phyloP scores from a whole-genome alignment of 2,329 filamentous ascomycete species.

The Penicillium olsonii region DNA sequence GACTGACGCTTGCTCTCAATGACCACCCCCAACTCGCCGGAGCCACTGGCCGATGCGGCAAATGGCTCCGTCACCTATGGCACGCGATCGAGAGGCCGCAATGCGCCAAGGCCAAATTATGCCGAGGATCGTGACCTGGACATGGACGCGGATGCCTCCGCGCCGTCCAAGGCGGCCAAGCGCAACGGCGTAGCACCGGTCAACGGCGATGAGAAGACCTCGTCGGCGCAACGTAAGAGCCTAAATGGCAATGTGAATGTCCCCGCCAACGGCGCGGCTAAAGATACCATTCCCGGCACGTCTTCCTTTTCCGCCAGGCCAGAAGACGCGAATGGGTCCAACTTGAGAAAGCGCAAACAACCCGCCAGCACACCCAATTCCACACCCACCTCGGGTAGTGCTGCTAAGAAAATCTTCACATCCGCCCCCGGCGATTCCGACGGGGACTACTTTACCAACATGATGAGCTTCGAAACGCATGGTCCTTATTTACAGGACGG shows the following conservation, averaged over 20 bases:
- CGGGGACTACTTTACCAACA: slow-evolving; percentile 66
- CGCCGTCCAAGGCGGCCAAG: slow-evolving; percentile 37
- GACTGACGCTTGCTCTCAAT: slow-evolving; percentile 44
- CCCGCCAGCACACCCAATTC: slow-evolving; percentile 46
- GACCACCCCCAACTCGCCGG: slow-evolving; percentile 47
- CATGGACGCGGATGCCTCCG: slow-evolving; percentile 77
- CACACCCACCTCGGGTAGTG: slow-evolving; percentile 31
- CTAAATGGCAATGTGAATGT: slow-evolving; percentile 16
- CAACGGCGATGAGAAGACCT: slow-evolving; percentile 42
- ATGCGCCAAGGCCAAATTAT: slow-evolving; percentile 84
- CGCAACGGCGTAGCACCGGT: slow-evolving; percentile 27
- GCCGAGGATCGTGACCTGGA: slow-evolving; percentile 92
- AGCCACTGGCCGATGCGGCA: slow-evolving; percentile 39
- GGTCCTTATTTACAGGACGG: slow-evolving; percentile 70
- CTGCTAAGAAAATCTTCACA: slow-evolving; percentile 41
- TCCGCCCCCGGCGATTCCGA: slow-evolving; percentile 32
- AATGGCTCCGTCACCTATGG: slow-evolving; percentile 67
- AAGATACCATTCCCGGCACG: slow-evolving; percentile 58
- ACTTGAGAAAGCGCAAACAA: slow-evolving; percentile 84
- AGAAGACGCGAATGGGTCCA: slow-evolving; percentile 44
- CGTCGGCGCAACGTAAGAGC: slow-evolving; percentile 43
- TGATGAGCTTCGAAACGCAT: slow-evolving; percentile 81
- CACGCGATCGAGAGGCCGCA: slow-evolving; percentile 89
- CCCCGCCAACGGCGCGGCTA: slow-evolving; percentile 31
- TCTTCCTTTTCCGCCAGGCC: slow-evolving; percentile 59